Conservation (phyloP, 2,329 filamentous ascomycete species). For the Colletotrichum siamense region DNA sequence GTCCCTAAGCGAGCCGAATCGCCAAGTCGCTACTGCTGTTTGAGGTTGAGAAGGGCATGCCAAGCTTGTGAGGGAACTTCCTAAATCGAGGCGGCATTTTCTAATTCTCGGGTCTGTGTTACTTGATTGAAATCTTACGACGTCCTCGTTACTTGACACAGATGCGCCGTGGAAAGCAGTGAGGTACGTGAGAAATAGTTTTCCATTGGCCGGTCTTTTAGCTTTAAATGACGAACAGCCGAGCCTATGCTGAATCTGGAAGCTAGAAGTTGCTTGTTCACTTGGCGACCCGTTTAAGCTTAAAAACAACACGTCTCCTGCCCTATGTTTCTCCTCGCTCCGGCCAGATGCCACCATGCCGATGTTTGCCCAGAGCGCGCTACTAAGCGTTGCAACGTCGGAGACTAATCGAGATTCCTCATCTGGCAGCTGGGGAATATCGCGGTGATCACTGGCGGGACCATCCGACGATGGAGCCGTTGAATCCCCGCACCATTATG, state of each 20-base stretch:
- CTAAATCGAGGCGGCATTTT: background rate
- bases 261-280: background rate
- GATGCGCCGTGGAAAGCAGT: background rate
- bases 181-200: background rate
- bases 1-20: background rate
- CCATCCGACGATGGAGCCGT: background rate
- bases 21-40: background rate
- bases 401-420: background rate
- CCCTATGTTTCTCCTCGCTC: constrained; percentile 14
- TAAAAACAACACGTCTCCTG: constrained; percentile 14
- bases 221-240: background rate
- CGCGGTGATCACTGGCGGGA: background rate
- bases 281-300: constrained; percentile 19
- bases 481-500: background rate
- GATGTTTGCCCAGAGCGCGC: background rate
- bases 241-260: constrained; percentile 8
- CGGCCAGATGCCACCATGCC: background rate
- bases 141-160: background rate
- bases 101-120: background rate
- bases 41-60: background rate
- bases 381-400: background rate
- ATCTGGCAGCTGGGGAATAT: background rate
- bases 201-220: background rate
- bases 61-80: background rate
- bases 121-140: background rate